Evolutionary conservation across 305 asterid species (phyloP).

Genomic region (Rubia balearica): DNA sequence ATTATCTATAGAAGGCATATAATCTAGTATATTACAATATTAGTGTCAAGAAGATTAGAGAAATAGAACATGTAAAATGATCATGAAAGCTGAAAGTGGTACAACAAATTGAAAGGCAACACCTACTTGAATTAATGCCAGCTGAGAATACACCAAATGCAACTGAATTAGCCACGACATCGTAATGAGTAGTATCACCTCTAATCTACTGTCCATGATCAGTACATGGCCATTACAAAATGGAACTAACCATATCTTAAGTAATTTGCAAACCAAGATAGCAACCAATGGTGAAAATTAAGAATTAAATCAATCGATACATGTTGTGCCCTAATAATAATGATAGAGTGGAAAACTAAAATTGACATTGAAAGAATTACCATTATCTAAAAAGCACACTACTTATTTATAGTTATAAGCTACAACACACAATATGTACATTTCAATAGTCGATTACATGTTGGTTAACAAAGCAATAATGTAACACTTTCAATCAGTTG

Average conservation of each 20-base stretch:
- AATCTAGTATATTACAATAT: not conserved
- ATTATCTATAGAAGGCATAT: not conserved
- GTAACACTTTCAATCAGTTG: not conserved
- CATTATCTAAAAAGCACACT: not conserved
- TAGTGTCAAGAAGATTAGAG: not conserved
- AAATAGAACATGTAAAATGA: not conserved
- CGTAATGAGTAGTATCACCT: constrained; percentile 93
- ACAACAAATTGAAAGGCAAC: not conserved
- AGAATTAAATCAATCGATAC: not conserved
- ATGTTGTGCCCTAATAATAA: not conserved
- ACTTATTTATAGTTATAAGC: not conserved
- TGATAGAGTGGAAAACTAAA: not conserved
- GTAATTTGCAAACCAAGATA: not conserved
- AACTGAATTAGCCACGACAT: constrained; percentile 87
- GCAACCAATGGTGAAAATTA: not conserved
- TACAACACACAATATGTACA: not conserved
- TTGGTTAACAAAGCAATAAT: not conserved
- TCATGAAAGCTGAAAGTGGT: not conserved
- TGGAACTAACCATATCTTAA: constrained; percentile 12
- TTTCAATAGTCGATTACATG: not conserved
- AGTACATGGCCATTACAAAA: not conserved
- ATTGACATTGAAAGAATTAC: too few relatives aligned
- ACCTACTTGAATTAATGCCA: constrained; percentile 66
- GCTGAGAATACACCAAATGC: constrained; percentile 91
- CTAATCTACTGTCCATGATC: constrained; percentile 41